Conservation (phyloP, 148 eudicot species). For the Spergularia marina region DNA sequence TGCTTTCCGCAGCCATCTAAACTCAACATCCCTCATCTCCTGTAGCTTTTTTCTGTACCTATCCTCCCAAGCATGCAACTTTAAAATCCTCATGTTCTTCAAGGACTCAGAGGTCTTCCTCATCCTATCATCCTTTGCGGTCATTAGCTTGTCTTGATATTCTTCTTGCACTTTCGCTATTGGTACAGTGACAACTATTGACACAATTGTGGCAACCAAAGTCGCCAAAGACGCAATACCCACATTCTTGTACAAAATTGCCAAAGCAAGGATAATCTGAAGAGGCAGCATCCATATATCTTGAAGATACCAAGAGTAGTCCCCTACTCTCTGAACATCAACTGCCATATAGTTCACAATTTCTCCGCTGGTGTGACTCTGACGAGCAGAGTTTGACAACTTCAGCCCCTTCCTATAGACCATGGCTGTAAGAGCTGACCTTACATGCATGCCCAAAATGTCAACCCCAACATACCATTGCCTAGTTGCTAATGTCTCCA, state of each 20-base stretch:
- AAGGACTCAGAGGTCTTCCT: conserved; percentile 84
- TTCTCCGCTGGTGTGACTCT: conserved; percentile 85
- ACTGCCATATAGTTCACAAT: conserved; percentile 95
- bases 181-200: conserved; percentile 68
- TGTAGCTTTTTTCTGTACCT: conserved; percentile 59
- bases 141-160: conserved; percentile 84
- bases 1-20: conserved; percentile 75
- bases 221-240: conserved; percentile 85
- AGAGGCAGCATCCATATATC: conserved; percentile 90
- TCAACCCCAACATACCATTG: conserved; percentile 90
- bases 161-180: conserved; percentile 77
- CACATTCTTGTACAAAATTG: conserved; percentile 80
- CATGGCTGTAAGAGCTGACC: conserved; percentile 90
- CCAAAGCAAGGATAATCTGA: conserved; percentile 81
- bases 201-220: conserved; percentile 68
- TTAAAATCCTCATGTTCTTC: conserved; percentile 84
- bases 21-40: conserved; percentile 77
- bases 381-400: conserved; percentile 71
- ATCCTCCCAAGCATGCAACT: conserved; percentile 97
- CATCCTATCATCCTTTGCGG: conserved; percentile 90
- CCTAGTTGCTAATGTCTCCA: conserved; percentile 73
- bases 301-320: conserved; percentile 81
- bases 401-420: conserved; percentile 81
- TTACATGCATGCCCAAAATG: conserved; percentile 79
- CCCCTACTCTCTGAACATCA: conserved; percentile 93